Percentiles rank a stretch among this genome's conserved stretches.
Conservation (phyloP, 495 filamentous ascomycete species). For the Penicillium soppii region DNA sequence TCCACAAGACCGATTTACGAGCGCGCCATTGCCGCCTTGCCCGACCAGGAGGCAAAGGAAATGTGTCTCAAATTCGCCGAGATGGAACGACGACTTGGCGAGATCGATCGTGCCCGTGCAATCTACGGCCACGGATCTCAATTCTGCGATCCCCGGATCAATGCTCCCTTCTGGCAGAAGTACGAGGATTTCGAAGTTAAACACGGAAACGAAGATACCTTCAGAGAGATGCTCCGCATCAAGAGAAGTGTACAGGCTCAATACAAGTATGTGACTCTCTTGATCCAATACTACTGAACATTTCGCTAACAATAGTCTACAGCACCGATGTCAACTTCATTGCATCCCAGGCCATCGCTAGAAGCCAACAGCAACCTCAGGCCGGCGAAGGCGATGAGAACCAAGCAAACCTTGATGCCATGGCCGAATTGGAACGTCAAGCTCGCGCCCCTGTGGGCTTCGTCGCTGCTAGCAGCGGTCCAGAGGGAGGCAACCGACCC, state of each 20-base stretch:
- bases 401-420: slow-evolving; percentile 71
- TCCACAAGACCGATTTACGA: slow-evolving; percentile 98
- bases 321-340: slow-evolving; percentile 98
- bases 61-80: slow-evolving; percentile 99
- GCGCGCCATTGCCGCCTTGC: slow-evolving; percentile 84
- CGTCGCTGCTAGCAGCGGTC: slow-evolving; percentile 78
- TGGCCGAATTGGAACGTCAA: slow-evolving; percentile 87
- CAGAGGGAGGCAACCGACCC: slow-evolving; percentile 67
- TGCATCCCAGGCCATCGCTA: slow-evolving; percentile 88
- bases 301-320: slow-evolving; percentile 17
- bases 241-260: slow-evolving; percentile 96
- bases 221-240: slow-evolving; percentile 98
- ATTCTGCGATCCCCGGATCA: slow-evolving; percentile 93
- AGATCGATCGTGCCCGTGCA: slow-evolving; percentile 92
- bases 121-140: slow-evolving; percentile 97
- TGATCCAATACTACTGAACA: not conserved
- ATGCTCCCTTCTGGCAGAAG: slow-evolving; percentile 87
- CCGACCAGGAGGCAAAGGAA: slow-evolving; percentile 89
- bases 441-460: slow-evolving; percentile 88
- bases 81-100: slow-evolving; percentile 94
- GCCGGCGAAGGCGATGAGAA: slow-evolving; percentile 47
- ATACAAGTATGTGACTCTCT: slow-evolving; percentile 67
- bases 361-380: slow-evolving; percentile 62
- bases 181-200: slow-evolving; percentile 97
- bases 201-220: slow-evolving; percentile 98